Evolutionary conservation across 345 rosid genomes (phyloP).

Genomic region (Gynandropsis gynandra): DNA sequence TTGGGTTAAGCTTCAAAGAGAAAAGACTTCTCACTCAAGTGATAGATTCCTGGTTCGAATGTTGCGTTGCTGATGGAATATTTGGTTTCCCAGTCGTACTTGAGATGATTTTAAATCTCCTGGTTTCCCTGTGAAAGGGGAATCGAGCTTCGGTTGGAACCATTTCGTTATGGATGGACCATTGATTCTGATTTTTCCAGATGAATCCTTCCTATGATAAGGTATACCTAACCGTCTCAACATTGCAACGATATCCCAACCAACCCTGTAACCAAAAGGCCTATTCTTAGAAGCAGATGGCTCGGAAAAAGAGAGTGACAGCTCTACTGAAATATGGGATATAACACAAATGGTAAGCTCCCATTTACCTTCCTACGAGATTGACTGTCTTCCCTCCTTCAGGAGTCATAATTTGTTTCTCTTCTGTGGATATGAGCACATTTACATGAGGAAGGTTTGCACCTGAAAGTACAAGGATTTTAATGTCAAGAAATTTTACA

Average conservation of each 20-base stretch:
- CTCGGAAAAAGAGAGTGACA: background rate
- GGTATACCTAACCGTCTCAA: conserved; percentile 66
- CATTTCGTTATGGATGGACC: conserved; percentile 72
- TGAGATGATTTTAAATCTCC: conserved; percentile 45
- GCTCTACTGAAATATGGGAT: too few relatives aligned
- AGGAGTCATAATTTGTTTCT: conserved; percentile 36
- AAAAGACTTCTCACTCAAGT: conserved; percentile 35
- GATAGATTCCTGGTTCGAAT: conserved; percentile 66
- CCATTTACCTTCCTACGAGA: conserved; percentile 63
- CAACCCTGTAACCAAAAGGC: conserved; percentile 41
- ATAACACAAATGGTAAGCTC: background rate
- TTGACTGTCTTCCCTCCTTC: conserved; percentile 52
- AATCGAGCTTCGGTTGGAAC: conserved; percentile 72
- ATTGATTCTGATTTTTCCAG: conserved; percentile 57
- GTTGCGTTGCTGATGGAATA: conserved; percentile 62
- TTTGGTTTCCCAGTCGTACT: conserved; percentile 52
- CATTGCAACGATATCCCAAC: conserved; percentile 54
- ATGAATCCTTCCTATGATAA: conserved; percentile 70
- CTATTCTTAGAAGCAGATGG: conserved; percentile 2
- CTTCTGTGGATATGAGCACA: conserved; percentile 54
- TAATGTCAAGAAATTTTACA: conserved; percentile 9
- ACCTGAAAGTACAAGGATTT: conserved; percentile 37
- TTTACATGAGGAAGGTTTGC: conserved; percentile 68
- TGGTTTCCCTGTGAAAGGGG: conserved; percentile 57
- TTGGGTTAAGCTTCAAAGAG: conserved; percentile 24